phyloP scores from a whole-genome alignment of 257 asterid species.

The Solanum virginianum region DNA sequence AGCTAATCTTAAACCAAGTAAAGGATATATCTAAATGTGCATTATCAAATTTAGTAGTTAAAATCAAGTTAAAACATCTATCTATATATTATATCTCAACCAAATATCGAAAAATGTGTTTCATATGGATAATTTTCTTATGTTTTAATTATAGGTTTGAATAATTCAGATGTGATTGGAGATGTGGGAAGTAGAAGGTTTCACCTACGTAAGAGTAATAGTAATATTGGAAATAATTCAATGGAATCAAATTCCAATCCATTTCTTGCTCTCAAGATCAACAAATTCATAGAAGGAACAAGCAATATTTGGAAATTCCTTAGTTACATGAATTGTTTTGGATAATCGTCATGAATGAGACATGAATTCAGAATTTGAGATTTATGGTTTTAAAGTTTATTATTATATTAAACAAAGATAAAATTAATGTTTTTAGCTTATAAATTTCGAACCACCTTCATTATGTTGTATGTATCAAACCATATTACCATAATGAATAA shows the following conservation, averaged over 20 bases:
- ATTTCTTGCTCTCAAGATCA: background rate
- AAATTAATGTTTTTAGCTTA: background rate
- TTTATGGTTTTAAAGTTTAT: background rate
- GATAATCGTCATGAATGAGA: background rate
- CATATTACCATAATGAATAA: background rate
- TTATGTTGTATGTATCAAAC: background rate
- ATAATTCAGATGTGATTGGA: slow-evolving; percentile 52
- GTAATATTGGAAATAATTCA: background rate
- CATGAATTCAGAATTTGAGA: background rate
- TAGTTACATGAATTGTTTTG: background rate
- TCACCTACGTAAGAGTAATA: slow-evolving; percentile 34
- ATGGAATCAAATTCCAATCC: background rate
- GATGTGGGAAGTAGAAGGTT: slow-evolving; percentile 58
- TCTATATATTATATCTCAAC: too few species aligned
- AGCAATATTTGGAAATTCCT: background rate
- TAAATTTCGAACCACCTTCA: background rate
- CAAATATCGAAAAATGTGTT: too few species aligned
- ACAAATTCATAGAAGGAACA: background rate
- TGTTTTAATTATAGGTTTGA: slow-evolving; percentile 31
- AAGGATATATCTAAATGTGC: background rate
- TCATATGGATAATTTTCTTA: background rate
- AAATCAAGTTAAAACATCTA: too few species aligned
- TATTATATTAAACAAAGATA: background rate
- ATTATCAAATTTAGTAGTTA: background rate
- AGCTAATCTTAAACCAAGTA: background rate